Evolutionary conservation across 2,329 filamentous ascomycete genomes (phyloP).

Genomic region (Colletotrichum sp.): DNA sequence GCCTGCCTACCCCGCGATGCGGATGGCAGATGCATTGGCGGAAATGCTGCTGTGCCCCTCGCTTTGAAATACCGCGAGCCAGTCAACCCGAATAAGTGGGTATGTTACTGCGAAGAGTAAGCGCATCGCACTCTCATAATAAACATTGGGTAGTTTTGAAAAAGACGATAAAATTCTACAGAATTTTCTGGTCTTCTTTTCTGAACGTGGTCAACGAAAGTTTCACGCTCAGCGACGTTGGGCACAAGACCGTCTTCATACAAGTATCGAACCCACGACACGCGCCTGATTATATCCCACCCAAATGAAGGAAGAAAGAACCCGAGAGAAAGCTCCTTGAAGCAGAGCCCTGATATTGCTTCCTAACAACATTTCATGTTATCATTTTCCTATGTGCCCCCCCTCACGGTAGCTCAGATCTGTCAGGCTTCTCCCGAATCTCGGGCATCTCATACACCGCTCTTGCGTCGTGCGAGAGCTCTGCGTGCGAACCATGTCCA

Average conservation of each 20-base stretch:
- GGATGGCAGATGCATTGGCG: neutral
- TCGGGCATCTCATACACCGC: conserved; percentile 9
- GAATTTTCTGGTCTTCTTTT: neutral
- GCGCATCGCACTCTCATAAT: neutral
- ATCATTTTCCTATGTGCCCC: neutral
- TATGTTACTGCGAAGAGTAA: neutral
- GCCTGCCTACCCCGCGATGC: neutral
- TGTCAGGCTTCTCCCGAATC: neutral
- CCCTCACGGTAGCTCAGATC: neutral
- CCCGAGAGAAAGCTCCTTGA: accelerated
- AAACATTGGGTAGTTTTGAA: neutral
- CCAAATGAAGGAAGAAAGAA: neutral
- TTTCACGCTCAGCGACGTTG: neutral
- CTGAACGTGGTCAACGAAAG: too few species aligned
- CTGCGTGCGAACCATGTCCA: neutral
- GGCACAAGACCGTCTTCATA: neutral
- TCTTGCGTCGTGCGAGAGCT: neutral
- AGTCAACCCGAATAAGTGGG: neutral
- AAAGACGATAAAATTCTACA: neutral
- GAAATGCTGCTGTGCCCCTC: neutral
- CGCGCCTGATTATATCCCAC: neutral
- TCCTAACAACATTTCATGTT: accelerated
- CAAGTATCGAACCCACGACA: neutral
- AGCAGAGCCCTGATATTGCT: neutral
- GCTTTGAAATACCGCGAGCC: neutral